Evolutionary conservation across 805 yeast species (phyloP).

Genomic region (Metschnikowia aberdeeniae): DNA sequence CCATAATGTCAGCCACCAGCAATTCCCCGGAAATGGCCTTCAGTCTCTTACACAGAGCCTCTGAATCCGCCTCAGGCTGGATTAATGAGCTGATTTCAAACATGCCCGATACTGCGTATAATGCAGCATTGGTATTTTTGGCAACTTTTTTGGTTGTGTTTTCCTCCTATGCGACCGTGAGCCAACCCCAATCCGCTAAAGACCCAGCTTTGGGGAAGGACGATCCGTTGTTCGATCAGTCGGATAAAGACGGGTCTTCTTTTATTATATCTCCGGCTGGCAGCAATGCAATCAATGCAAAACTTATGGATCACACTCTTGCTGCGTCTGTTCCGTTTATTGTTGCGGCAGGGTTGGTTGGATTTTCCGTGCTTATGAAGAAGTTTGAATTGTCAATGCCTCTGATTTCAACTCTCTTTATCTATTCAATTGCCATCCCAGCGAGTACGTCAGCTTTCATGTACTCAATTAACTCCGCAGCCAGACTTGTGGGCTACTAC

Average conservation of each 20-base stretch:
- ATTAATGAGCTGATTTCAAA: not conserved
- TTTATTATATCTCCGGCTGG: constrained; percentile 10
- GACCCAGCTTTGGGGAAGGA: constrained; percentile 19
- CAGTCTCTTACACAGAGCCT: constrained; percentile 1
- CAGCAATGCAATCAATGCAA: constrained; percentile 6
- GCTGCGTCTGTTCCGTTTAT: constrained; percentile 44
- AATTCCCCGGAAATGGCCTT: constrained; percentile 6
- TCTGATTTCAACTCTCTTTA: constrained; percentile 30
- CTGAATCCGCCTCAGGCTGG: constrained; percentile 2
- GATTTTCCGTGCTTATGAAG: constrained; percentile 35
- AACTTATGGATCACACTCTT: constrained; percentile 14
- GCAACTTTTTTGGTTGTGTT: constrained; percentile 21
- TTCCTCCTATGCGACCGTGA: constrained; percentile 20
- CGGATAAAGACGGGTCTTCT: constrained; percentile 21
- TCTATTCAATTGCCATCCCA: constrained; percentile 29
- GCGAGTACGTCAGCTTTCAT: constrained; percentile 18
- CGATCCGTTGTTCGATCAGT: constrained; percentile 18
- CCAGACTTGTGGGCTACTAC: constrained; percentile 26
- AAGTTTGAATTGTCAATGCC: constrained; percentile 28
- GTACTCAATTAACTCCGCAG: constrained; percentile 21
- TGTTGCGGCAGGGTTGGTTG: constrained; percentile 36
- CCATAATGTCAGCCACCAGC: not conserved
- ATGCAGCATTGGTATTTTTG: constrained; percentile 16
- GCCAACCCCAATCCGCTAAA: constrained; percentile 23
- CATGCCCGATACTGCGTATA: not conserved